A percentile compares a stretch with the other conserved stretches of the same genome.
Evolutionary conservation across 306 rosid genomes (phyloP).

Genomic region (Ziziphus jujuba): DNA sequence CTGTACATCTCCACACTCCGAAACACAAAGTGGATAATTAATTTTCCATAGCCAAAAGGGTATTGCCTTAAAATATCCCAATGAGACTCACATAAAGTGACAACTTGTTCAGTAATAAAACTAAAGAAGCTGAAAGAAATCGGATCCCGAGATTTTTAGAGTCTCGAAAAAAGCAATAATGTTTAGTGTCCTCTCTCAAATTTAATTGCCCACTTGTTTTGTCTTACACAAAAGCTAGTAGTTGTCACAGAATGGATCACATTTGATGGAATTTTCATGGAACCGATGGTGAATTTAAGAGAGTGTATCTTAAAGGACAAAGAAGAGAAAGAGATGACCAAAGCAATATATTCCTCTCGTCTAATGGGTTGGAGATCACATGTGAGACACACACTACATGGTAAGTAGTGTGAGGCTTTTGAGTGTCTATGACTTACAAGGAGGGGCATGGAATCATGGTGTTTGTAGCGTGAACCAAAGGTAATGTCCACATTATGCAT

Average conservation of each 20-base stretch:
- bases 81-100: slow-evolving; percentile 7
- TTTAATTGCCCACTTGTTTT: background rate
- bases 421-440: slow-evolving; percentile 46
- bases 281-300: slow-evolving; percentile 24
- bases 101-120: slow-evolving; percentile 13
- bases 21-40: slow-evolving; percentile 4
- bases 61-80: background rate
- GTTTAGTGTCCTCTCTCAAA: slow-evolving; percentile 1
- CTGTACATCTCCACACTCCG: background rate
- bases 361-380: slow-evolving; percentile 44
- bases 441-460: slow-evolving; percentile 54
- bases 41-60: background rate
- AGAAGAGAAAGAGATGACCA: slow-evolving; percentile 19
- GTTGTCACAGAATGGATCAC: background rate
- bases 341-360: slow-evolving; percentile 14
- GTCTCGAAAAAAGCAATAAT: background rate
- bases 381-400: slow-evolving; percentile 39
- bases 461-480: slow-evolving; percentile 50
- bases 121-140: slow-evolving; percentile 4
- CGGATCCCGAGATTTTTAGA: slow-evolving; percentile 7
- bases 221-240: background rate
- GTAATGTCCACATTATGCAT: slow-evolving; percentile 37
- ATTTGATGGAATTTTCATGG: slow-evolving; percentile 31
- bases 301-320: slow-evolving; percentile 18
- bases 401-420: slow-evolving; percentile 30